Percentiles rank a stretch among this genome's conserved stretches.
phyloP scores from a whole-genome alignment of 768 basidiomycete species.

The Leccinum sublutescens region DNA sequence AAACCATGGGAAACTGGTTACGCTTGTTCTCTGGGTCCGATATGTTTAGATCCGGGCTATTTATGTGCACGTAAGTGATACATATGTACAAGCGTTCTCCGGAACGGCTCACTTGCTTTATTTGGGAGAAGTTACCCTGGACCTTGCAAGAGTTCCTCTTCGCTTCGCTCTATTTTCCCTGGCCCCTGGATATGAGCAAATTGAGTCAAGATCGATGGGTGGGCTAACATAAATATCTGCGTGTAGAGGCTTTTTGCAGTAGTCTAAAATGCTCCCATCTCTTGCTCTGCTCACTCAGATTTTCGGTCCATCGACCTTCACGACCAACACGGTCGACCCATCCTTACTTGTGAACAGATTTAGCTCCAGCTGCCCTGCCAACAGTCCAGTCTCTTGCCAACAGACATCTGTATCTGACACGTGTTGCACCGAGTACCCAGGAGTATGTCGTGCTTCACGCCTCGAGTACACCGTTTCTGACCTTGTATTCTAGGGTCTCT shows the following conservation, averaged over 20 bases:
- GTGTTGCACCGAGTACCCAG: slow-evolving; percentile 69
- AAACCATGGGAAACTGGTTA: not conserved
- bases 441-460: slow-evolving; percentile 40
- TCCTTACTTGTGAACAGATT: slow-evolving; percentile 33
- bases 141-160: not conserved
- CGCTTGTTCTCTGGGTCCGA: not conserved
- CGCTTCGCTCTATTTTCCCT: not conserved
- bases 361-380: slow-evolving; percentile 52
- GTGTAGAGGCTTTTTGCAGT: not conserved
- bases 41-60: not conserved
- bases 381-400: slow-evolving; percentile 53
- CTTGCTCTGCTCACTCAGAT: slow-evolving; percentile 24
- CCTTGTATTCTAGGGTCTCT: slow-evolving; percentile 45
- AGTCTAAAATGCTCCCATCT: slow-evolving; percentile 16
- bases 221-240: slow-evolving; percentile 7
- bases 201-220: not conserved
- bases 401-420: slow-evolving; percentile 44
- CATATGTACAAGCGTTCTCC: no score
- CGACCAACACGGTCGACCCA: slow-evolving; percentile 19
- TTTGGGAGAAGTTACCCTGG: not conserved
- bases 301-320: slow-evolving; percentile 20
- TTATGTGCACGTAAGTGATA: not conserved
- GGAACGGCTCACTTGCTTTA: not conserved
- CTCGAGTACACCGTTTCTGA: not conserved
- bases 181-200: not conserved